Evolutionary conservation across 306 rosid genomes (phyloP).

Genomic region (Trichosanthes cucumerina): DNA sequence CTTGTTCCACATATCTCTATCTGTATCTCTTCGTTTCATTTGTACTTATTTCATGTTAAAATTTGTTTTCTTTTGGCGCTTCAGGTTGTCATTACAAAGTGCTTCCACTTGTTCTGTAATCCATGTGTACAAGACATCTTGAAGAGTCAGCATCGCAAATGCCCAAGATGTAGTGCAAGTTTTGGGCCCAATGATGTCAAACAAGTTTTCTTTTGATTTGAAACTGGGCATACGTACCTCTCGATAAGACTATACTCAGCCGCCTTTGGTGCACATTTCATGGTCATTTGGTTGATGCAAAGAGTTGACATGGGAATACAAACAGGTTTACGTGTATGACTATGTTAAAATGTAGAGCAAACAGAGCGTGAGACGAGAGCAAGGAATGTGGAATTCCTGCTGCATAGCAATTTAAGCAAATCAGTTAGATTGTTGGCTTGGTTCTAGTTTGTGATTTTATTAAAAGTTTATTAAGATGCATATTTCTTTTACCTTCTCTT

Average conservation of each 20-base stretch:
- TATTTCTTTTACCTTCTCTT: conserved; percentile 8
- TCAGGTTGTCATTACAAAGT: conserved; percentile 96
- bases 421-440: conserved; percentile 12
- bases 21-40: background rate
- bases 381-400: background rate
- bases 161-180: conserved; percentile 69
- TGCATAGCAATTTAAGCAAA: background rate
- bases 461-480: conserved; percentile 13
- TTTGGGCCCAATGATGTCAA: conserved; percentile 96
- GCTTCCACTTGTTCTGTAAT: conserved; percentile 95
- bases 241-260: background rate
- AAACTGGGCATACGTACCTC: conserved; percentile 6
- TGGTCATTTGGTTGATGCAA: conserved; percentile 16
- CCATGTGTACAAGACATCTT: conserved; percentile 63
- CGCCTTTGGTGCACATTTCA: conserved; percentile 12
- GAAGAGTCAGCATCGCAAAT: conserved; percentile 80
- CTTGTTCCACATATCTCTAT: background rate
- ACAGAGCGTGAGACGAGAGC: conserved; percentile 1
- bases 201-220: conserved; percentile 64
- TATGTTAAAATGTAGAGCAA: conserved; percentile 24
- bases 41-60: background rate
- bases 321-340: conserved; percentile 28
- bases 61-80: conserved; percentile 10
- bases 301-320: conserved; percentile 22
- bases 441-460: background rate